Evolutionary conservation across 106 monocot species (phyloP), one percentile per base, ranked within the genome.

Genomic region (Xerophyta viscosa): DNA sequence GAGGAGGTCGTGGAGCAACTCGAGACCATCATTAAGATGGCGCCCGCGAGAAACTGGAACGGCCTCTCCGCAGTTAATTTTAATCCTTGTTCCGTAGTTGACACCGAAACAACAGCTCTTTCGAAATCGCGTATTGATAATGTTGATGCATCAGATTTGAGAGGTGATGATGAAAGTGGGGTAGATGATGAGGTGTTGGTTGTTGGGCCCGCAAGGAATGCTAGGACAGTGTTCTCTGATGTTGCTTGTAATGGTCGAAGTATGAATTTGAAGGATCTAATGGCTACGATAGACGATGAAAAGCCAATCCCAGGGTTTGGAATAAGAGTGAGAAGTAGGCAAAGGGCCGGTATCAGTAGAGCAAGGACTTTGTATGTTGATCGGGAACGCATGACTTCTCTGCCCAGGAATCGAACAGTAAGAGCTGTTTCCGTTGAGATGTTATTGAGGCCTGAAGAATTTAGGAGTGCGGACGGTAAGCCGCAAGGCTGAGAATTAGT

Each of bases 1-100:
- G 79, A 54, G 2, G 76, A 89, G 69, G 76, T 98, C 14, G 79
- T 79, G 14, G 79, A 71, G 21, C 72, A 65, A 49, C 79, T 98
- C 20, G 74, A 79, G 73, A 53, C 66, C 7, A 42, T 89, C 2
- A 63, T 49, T 23, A 78, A 71, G 67, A 52, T 68, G 0, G 50
- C 77, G 42, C 27, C 66, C 21, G 41, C 59, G 0, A 82, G 67
- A 58, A 36, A 63, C 3, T 96, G 94, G 94, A 81, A 60, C 50
- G 70, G 69, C 11, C 59, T 84, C 20, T 44, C 74, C 10, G 10
- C 39, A 39, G 39, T 39, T 2, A 72, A 78, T 22, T 77, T 54
- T 18, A 80, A 83, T 25, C 96, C 96, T 0, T 98, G 96, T 60
- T 66, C 77, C 0, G 56, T 73, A 2, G 71, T 98, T 6, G 89